Evolutionary conservation across 1,284 basidiomycete species (phyloP), one percentile per base, ranked within the genome.

Genomic region (Ceratobasidium sp.): DNA sequence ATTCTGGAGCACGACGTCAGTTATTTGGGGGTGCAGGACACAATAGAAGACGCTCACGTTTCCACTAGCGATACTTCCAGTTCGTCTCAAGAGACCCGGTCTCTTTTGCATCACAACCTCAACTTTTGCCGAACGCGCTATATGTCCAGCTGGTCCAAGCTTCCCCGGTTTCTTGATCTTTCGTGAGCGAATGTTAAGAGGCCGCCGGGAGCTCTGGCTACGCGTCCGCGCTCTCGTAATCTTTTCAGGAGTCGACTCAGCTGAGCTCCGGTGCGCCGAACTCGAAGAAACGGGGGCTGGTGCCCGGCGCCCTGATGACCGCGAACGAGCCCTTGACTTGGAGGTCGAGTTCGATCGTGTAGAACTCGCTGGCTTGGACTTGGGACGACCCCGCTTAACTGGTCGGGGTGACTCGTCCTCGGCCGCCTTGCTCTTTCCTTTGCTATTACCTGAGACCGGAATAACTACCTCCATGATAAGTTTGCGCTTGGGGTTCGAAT

Each of bases 381-480:
- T 65, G 4, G 46, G 34, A 30, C 61, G 61, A 26, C 61, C 61
- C n/a, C 61, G 61, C 9, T 45, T 32, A 32, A 46, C 34, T 34
- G 30, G 21, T 32, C 30, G 30, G 39, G 45, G 12, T 52, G 45
- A 48, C 41, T 59, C 34, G 4, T 10, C 10, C 34, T 39, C 41
- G 8, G 18, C 50, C 21, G 50, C 10, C 26, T 53, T 59, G 32
- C 14, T 9, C 26, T 50, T 65, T 12, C 21, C 14, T 41, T 59
- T 59, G 14, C 21, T 21, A 6, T 50, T 65, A 46, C 21, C 26
- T n/a, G 46, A 18, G 16, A 67, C 34, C 34, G 64, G 64, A 9
- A 67, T 53, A 9, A 67, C 64, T 8, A 67, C 64, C 28, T 67
- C 64, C 64, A 67, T 57, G 23, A 67, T 67, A 36, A 67, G 52